These are phyloP conservation scores for Phialophora expanda DNA, from an alignment of 2,329 filamentous ascomycete genomes.

Conservation along the genomic window DNA sequence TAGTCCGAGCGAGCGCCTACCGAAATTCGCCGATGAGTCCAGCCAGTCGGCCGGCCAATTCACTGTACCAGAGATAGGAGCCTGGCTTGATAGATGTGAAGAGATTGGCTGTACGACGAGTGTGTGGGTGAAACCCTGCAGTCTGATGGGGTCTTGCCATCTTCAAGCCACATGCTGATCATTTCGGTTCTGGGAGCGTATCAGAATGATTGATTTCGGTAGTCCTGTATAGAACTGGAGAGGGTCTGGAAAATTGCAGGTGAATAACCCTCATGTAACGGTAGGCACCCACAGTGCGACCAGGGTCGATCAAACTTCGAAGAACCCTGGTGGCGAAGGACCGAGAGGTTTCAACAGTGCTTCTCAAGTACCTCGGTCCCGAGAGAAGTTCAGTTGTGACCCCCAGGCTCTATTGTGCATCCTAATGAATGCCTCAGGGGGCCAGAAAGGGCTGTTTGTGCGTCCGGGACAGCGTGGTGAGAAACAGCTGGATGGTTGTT, in stretches of 20 bases:
- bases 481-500: not conserved
- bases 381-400: too few species aligned
- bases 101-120: not conserved
- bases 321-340: not conserved
- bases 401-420: not conserved
- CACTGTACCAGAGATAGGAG: not conserved
- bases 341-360: not conserved
- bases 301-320: not conserved
- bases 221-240: conserved; percentile 12
- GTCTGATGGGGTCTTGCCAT: conserved; percentile 22
- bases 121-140: conserved; percentile 5
- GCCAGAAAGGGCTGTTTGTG: not conserved
- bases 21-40: not conserved
- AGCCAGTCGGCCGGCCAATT: not conserved
- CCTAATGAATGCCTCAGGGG: not conserved
- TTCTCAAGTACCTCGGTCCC: too few species aligned
- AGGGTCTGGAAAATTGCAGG: not conserved
- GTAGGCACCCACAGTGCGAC: not conserved
- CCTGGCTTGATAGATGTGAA: not conserved
- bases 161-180: conserved; percentile 18
- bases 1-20: conserved; percentile 8
- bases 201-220: conserved; percentile 21
- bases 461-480: not conserved
- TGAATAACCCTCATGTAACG: not conserved
- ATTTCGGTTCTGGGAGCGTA: conserved; percentile 23